phyloP scores from a whole-genome alignment of 2,329 filamentous ascomycete genomes.

The Calonectria pteridis region DNA sequence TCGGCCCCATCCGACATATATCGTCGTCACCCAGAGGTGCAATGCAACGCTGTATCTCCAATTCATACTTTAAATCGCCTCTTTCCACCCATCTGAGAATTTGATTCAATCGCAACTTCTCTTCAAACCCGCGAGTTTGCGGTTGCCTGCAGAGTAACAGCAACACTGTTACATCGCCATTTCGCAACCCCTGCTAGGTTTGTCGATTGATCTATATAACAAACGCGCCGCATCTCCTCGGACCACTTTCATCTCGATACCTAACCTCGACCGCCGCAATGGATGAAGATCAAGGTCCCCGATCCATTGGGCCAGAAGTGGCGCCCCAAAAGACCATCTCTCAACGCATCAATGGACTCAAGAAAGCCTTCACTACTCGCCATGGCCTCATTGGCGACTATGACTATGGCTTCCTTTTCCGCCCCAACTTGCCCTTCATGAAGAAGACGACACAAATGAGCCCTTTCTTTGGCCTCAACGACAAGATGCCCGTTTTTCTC shows the following conservation, averaged over 20 bases:
- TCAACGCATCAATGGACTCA: conserved; percentile 43
- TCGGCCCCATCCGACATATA: conserved; percentile 27
- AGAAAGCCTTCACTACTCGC: conserved; percentile 64
- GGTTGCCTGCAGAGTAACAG: neutral
- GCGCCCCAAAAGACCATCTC: conserved; percentile 48
- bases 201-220: neutral
- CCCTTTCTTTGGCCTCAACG: conserved; percentile 88
- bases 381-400: conserved; percentile 87
- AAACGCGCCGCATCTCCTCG: conserved; percentile 9
- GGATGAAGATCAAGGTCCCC: conserved; percentile 69
- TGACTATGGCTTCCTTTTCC: conserved; percentile 91
- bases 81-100: conserved; percentile 8
- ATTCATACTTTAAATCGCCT: conserved; percentile 29
- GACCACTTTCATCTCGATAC: conserved; percentile 2
- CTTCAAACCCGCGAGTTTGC: neutral
- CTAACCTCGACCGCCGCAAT: conserved; percentile 49
- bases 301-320: conserved; percentile 59
- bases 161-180: conserved; percentile 3
- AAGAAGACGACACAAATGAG: conserved; percentile 64
- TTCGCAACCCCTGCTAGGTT: neutral
- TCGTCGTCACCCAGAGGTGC: conserved; percentile 23
- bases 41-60: conserved; percentile 20
- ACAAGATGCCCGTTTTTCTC: conserved; percentile 80
- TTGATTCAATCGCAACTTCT: neutral
- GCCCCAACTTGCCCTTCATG: conserved; percentile 85